These are phyloP conservation scores for Phytophthora constricta DNA, from an alignment of 352 stramenopile species.

Conservation along the genomic window DNA sequence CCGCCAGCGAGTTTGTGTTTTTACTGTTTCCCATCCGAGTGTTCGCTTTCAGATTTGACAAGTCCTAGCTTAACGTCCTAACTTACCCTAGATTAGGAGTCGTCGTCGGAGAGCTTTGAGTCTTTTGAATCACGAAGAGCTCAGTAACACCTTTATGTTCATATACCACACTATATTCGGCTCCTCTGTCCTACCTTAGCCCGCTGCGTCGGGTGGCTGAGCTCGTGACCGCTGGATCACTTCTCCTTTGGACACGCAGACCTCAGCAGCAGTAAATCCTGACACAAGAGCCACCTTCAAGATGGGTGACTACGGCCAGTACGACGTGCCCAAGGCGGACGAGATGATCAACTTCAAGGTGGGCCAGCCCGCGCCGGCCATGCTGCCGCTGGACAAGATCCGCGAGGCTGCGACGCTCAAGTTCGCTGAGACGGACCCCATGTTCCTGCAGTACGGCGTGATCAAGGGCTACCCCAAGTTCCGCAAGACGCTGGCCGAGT, in stretches of 20 bases:
- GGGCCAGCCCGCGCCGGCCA: conserved; percentile 75
- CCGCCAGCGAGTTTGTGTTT: too few species aligned
- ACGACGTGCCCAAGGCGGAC: conserved; percentile 78
- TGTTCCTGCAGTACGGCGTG: conserved; percentile 91
- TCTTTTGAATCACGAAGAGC: too few species aligned
- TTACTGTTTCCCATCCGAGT: too few species aligned
- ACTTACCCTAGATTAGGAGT: too few species aligned
- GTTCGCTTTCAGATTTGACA: too few species aligned
- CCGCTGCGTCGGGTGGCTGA: neutral
- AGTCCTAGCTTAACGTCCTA: too few species aligned
- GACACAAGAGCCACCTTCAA: neutral
- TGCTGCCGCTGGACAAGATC: conserved; percentile 91
- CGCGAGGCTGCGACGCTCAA: conserved; percentile 79
- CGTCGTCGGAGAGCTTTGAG: too few species aligned
- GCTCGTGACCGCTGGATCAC: neutral
- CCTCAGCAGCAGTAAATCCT: conserved; percentile 1
- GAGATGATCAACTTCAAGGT: conserved; percentile 93
- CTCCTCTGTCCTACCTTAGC: neutral
- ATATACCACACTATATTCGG: too few species aligned
- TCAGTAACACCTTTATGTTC: too few species aligned
- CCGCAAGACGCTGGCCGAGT: conserved; percentile 73
- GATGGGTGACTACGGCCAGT: conserved; percentile 89
- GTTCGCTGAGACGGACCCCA: conserved; percentile 84
- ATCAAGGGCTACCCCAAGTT: conserved; percentile 91
- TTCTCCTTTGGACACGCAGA: conserved; percentile 5